Base-by-base conservation (phyloP, 2,329 filamentous ascomycete species). In the Neospermospora avenae region DNA sequence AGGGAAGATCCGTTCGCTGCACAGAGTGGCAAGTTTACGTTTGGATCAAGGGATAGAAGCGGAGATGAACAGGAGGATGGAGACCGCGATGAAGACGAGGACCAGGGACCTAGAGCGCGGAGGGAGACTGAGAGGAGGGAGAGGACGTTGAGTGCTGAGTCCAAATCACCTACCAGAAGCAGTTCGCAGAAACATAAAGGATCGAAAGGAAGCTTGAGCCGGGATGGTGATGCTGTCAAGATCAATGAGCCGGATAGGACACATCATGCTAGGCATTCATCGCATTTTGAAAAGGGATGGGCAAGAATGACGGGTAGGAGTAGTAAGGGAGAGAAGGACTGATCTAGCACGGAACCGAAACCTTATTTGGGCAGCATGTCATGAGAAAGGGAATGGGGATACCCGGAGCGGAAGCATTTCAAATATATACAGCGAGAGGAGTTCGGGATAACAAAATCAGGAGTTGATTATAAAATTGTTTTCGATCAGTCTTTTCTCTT, bases 151-250 rank as follows among this genome's bases (percentile, higher is more conserved):
- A 46, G 24, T 55, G 20, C 10, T 46, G 53, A 25, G 13, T 80
- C 82, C 66, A 88, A 88, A 74, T 85, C 87, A 0, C 84, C 84
- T 1, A 85, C 84, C 1, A 86, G 86, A 10, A 85, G 81, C 63
- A 83, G 84, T 49, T 88, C 89, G 76, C 86, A 89, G 74, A 87
- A 87, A 75, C 82, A 84, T 69, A 84, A 86, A 74, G 86, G 86
- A 58, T 31, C 28, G 28, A 31, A 31, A 87, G 83, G 70, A 86
- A 88, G 73, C 87, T 85, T 71, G 83, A 86, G 83, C 24, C 81
- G 85, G 60, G 86, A 89, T 72, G 85, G 84, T 18, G 84, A 87
- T 70, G 76, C 88, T 55, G 81, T 84, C 68, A 78, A 77, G 60
- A 85, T 84, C 71, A 81, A 82, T 57, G 63, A 66, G 16, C 79